These are phyloP conservation scores for Sugiyamaella xylanicola DNA, from an alignment of 1,139 yeast species.

Conservation along the genomic window DNA sequence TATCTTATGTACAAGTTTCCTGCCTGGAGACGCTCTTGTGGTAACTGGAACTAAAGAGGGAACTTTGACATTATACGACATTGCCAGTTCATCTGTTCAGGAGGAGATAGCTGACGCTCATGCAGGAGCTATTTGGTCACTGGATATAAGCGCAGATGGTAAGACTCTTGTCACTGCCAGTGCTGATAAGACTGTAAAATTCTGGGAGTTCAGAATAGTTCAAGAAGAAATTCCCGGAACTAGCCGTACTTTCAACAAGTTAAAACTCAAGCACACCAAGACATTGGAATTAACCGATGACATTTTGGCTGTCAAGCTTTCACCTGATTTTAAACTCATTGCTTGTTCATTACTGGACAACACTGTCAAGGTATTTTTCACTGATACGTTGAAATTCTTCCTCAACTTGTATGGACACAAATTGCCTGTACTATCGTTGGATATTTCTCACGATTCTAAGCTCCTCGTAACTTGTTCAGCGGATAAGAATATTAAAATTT, in stretches of 20 bases:
- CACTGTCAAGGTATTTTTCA: constrained; percentile 89
- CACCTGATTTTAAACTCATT: constrained; percentile 74
- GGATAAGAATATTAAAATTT: constrained; percentile 92
- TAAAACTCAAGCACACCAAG: constrained; percentile 70
- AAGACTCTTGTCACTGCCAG: constrained; percentile 87
- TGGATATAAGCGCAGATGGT: constrained; percentile 87
- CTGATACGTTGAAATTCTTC: constrained; percentile 83
- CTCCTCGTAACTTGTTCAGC: constrained; percentile 90
- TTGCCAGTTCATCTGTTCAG: constrained; percentile 73
- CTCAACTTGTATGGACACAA: constrained; percentile 93
- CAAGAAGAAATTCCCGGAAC: constrained; percentile 73
- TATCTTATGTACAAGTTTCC: constrained; percentile 74
- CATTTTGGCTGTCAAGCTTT: constrained; percentile 74
- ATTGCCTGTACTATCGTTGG: constrained; percentile 79
- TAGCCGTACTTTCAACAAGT: constrained; percentile 51
- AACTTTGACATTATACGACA: constrained; percentile 78
- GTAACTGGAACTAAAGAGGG: constrained; percentile 93
- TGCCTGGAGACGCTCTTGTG: constrained; percentile 89
- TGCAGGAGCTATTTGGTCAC: constrained; percentile 86
- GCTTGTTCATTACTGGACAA: constrained; percentile 88
- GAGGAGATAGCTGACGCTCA: constrained; percentile 68
- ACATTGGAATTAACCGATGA: constrained; percentile 87
- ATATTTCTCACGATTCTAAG: constrained; percentile 85
- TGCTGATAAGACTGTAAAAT: constrained; percentile 84
- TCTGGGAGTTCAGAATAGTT: constrained; percentile 80